A percentile compares a stretch with the other conserved stretches of the same genome.
These are phyloP conservation scores for Pichiaceae sp. DNA, from an alignment of 1,139 yeast species.

Conservation along the genomic window DNA sequence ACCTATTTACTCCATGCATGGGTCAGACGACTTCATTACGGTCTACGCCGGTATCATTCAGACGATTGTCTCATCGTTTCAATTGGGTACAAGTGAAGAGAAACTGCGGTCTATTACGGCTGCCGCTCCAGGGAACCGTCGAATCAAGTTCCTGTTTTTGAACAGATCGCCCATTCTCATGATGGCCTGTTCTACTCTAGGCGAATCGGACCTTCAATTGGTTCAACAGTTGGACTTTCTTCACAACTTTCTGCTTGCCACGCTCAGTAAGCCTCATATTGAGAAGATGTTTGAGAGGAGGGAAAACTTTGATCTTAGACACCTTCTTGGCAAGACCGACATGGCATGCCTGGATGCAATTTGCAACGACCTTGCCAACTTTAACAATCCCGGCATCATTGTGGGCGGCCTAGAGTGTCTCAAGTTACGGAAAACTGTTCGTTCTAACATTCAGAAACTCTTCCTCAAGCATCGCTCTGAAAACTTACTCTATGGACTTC, in stretches of 20 bases:
- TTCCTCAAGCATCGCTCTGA: slow-evolving; percentile 32
- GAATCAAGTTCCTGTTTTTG: slow-evolving; percentile 50
- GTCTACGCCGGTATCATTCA: slow-evolving; percentile 73
- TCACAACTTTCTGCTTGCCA: slow-evolving; percentile 72
- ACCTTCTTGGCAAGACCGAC: slow-evolving; percentile 62
- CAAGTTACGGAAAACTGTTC: slow-evolving; percentile 34
- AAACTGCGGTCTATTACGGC: slow-evolving; percentile 32
- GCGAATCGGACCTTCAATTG: slow-evolving; percentile 38
- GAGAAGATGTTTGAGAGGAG: slow-evolving; percentile 59
- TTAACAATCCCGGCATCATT: slow-evolving; percentile 43
- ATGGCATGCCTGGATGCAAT: slow-evolving; percentile 57
- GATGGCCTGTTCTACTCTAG: slow-evolving; percentile 59
- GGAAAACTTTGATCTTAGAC: slow-evolving; percentile 76
- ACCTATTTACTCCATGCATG: slow-evolving; percentile 79
- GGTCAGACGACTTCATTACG: slow-evolving; percentile 59
- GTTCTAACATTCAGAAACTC: slow-evolving; percentile 37
- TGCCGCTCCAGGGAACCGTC: slow-evolving; percentile 16
- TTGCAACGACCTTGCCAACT: slow-evolving; percentile 42
- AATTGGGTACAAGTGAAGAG: slow-evolving; percentile 28
- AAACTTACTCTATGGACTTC: slow-evolving; percentile 51
- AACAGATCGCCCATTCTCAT: slow-evolving; percentile 64
- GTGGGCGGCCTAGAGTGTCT: slow-evolving; percentile 58
- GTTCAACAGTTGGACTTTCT: slow-evolving; percentile 63
- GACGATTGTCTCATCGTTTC: slow-evolving; percentile 56
- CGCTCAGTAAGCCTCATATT: slow-evolving; percentile 70